Evolutionary conservation across 306 rosid genomes (phyloP), one percentile per base, ranked within the genome.

Genomic region (Cicer pinnatifidum): DNA sequence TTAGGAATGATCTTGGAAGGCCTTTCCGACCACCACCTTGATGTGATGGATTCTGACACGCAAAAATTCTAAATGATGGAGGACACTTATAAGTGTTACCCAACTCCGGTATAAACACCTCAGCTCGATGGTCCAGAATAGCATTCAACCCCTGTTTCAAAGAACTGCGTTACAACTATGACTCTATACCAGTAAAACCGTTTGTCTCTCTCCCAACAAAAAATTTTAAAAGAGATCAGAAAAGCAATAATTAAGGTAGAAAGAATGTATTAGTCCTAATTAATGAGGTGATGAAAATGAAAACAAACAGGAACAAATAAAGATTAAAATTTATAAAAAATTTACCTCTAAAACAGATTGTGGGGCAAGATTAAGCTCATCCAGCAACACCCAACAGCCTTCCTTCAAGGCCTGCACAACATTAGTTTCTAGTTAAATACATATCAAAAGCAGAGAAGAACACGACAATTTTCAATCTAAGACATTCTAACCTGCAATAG

Each of bases 11-110:
- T 73, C 89, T 91, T 4, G 98, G 98, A 68, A 94, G 97, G 67
- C 96, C 92, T 83, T 94, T 94, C 75, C 98, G 84, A 54, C 98
- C 97, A 75, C 97, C 94, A 48, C 98, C 98, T 86, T 94, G 98
- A 80, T 56, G 74, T 1, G 95, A 84, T 79, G 98, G 98, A 85
- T 94, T 94, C 78, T 94, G 98, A 86, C 98, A 94, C 9, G 94
- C 97, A 86, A 94, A 94, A 79, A 94, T 82, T 89, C 96, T 88
- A 71, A 94, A 94, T 11, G 98, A 86, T 33, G 89, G 46, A 28
- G 97, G 95, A 66, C 97, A 94, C 78, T 91, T 89, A 64, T 85
- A 94, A 50, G 96, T 94, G 71, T 54, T 76, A 47, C 91, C 91
- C 79, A 94, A 53, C 81, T 94, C 98, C 9, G 98, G 98, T 72